These are phyloP conservation scores for Liriodendron chinense DNA, from an alignment of 164 flowering plant genomes.

Conservation along the genomic window DNA sequence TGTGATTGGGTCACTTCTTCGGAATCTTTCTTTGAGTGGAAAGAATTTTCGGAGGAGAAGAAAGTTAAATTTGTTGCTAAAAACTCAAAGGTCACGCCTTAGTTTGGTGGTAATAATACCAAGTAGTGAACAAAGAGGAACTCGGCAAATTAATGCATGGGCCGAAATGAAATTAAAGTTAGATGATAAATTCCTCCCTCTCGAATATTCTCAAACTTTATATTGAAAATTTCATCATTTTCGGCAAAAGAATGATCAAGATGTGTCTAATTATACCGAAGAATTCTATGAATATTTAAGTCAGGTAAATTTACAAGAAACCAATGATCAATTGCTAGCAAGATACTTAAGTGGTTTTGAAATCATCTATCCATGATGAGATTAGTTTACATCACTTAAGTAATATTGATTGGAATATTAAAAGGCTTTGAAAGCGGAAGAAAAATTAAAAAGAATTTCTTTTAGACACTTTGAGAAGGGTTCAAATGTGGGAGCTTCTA, in stretches of 20 bases:
- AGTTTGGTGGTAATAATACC: neutral
- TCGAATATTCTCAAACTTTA: neutral
- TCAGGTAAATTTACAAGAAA: too few species aligned
- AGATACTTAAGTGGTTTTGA: too few species aligned
- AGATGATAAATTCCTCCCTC: neutral
- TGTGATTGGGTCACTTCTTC: slow-evolving; percentile 2
- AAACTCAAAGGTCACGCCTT: neutral
- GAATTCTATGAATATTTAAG: neutral
- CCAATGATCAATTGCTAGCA: too few species aligned
- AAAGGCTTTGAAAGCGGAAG: too few species aligned
- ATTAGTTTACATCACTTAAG: too few species aligned
- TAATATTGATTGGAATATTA: too few species aligned
- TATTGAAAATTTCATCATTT: neutral
- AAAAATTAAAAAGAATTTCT: too few species aligned
- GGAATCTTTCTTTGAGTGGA: neutral
- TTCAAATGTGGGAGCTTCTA: too few species aligned
- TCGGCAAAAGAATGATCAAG: neutral
- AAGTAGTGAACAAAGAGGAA: neutral
- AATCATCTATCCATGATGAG: too few species aligned
- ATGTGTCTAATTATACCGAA: neutral
- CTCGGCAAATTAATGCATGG: neutral
- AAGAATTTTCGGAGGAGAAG: neutral
- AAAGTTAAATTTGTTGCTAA: neutral
- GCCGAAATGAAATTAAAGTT: neutral
- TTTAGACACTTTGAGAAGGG: too few species aligned